phyloP scores from a whole-genome alignment of 305 asterid genomes.

The Fraxinus ornus region DNA sequence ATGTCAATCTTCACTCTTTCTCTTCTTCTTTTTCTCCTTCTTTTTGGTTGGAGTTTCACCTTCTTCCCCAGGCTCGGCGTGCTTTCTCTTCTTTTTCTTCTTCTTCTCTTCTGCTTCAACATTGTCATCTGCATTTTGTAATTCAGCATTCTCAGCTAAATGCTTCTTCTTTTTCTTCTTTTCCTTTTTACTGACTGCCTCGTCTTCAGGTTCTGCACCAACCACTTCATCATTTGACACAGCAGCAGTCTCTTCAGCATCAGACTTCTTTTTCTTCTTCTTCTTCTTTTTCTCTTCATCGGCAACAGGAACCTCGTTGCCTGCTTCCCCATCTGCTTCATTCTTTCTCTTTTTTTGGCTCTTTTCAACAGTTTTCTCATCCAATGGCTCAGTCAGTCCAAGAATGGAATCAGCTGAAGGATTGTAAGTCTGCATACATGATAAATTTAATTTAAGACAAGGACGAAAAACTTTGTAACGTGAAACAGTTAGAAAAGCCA shows the following conservation, averaged over 20 bases:
- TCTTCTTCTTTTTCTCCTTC: slow-evolving; percentile 50
- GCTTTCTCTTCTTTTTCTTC: slow-evolving; percentile 26
- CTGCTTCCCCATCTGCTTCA: slow-evolving; percentile 19
- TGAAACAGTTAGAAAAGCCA: neutral
- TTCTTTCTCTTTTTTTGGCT: neutral
- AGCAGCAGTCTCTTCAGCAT: slow-evolving; percentile 31
- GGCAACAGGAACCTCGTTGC: slow-evolving; percentile 21
- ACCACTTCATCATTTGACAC: slow-evolving; percentile 18
- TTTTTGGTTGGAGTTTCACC: slow-evolving; percentile 35
- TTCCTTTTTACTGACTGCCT: slow-evolving; percentile 44
- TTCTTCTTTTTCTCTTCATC: slow-evolving; percentile 43
- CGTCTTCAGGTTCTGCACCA: slow-evolving; percentile 38
- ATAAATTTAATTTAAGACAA: neutral
- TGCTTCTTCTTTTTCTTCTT: slow-evolving; percentile 64
- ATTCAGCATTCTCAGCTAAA: slow-evolving; percentile 30
- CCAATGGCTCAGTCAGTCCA: slow-evolving; percentile 42
- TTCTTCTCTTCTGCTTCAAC: slow-evolving; percentile 36
- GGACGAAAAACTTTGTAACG: neutral
- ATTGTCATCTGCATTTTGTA: slow-evolving; percentile 29
- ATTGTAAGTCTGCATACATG: slow-evolving; percentile 60
- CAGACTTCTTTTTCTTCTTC: slow-evolving; percentile 29
- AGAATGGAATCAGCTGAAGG: slow-evolving; percentile 78
- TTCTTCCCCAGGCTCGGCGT: slow-evolving; percentile 24
- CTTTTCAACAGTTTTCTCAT: slow-evolving; percentile 24
- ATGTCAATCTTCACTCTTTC: slow-evolving; percentile 40